Evolutionary conservation across 768 basidiomycete genomes (phyloP).

Genomic region (Lentinula lateritia): DNA sequence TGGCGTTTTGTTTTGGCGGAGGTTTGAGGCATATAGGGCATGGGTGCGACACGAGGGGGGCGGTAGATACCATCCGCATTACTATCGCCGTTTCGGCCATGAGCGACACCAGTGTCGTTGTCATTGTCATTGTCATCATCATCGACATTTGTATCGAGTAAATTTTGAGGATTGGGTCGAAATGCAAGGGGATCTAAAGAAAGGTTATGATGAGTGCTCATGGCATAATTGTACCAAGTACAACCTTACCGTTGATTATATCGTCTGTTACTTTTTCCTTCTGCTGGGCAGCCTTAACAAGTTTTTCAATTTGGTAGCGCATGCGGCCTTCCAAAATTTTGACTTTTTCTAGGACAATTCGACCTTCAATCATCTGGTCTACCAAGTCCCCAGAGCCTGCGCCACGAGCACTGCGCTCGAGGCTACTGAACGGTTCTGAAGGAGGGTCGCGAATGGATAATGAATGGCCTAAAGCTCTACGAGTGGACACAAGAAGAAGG

Average conservation of each 20-base stretch:
- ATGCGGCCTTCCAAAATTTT: constrained; percentile 81
- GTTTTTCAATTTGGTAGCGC: constrained; percentile 94
- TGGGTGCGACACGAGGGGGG: constrained; percentile 84
- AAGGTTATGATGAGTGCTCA: background rate
- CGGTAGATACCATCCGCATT: constrained; percentile 51
- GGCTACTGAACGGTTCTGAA: constrained; percentile 43
- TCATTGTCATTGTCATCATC: constrained; percentile 22
- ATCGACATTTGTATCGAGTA: constrained; percentile 41
- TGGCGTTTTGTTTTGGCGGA: constrained; percentile 42
- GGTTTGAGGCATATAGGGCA: constrained; percentile 69
- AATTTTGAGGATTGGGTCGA: constrained; percentile 80
- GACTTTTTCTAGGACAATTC: constrained; percentile 85
- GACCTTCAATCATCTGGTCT: constrained; percentile 71
- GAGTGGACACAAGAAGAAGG: constrained; percentile 67
- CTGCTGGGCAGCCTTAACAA: constrained; percentile 73
- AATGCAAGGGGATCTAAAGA: constrained; percentile 85
- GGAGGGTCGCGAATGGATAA: constrained; percentile 47
- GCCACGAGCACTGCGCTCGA: constrained; percentile 51
- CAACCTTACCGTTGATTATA: constrained; percentile 52
- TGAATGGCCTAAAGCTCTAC: constrained; percentile 62
- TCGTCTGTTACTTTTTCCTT: constrained; percentile 29
- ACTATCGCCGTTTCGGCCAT: constrained; percentile 2
- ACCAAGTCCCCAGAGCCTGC: constrained; percentile 66
- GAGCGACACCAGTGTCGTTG: constrained; percentile 12
- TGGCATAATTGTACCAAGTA: background rate